Conservation (phyloP, 345 rosid species). For the Corchorus capsularis region DNA sequence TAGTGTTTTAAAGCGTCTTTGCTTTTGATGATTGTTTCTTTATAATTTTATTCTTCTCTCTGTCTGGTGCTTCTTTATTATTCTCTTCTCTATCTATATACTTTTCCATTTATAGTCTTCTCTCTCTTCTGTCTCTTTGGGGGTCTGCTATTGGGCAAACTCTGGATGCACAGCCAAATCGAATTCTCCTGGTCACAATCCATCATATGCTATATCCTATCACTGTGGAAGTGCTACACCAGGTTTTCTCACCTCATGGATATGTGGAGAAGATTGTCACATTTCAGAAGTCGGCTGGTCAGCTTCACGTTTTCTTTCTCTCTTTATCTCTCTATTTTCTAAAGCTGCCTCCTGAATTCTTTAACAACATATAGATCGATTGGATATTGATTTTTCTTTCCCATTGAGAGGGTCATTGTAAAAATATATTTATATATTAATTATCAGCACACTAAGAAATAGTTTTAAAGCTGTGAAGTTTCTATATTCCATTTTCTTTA, state of each 20-base stretch:
- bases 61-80: conserved; percentile 38
- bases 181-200: conserved; percentile 89
- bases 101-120: conserved; percentile 61
- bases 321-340: conserved; percentile 40
- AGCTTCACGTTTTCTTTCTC: conserved; percentile 51
- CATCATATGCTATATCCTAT: conserved; percentile 97
- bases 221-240: conserved; percentile 95
- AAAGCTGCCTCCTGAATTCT: conserved; percentile 10
- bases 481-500: conserved; percentile 10
- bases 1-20: conserved; percentile 2
- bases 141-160: conserved; percentile 57
- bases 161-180: conserved; percentile 84
- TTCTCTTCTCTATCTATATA: conserved; percentile 49
- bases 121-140: conserved; percentile 58
- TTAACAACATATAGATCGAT: conserved; percentile 10
- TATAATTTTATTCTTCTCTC: conserved; percentile 25
- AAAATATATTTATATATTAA: conserved; percentile 25
- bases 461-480: conserved; percentile 17
- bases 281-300: conserved; percentile 98
- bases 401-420: background rate
- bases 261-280: conserved; percentile 96
- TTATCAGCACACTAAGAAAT: conserved; percentile 10
- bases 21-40: conserved; percentile 25
- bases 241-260: conserved; percentile 92
- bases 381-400: conserved; percentile 11